A percentile compares a stretch with the other conserved stretches of the same genome.
Evolutionary conservation across 78 protist species (phyloP).

Genomic region (Isochrysis galbana): DNA sequence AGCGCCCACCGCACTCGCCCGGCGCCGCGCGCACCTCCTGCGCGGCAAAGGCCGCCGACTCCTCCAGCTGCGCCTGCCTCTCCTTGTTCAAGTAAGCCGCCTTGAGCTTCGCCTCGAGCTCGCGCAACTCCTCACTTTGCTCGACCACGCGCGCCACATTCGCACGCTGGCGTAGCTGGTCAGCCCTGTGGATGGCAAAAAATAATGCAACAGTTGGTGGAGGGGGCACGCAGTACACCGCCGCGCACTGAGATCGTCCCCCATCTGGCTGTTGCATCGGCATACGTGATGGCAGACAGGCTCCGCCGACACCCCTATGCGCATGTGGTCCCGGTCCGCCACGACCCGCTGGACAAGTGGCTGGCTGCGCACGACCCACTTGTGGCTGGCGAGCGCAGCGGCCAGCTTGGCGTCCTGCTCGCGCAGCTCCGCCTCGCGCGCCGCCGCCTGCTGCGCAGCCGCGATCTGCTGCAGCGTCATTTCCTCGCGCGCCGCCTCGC

Average conservation of each 20-base stretch:
- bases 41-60: not conserved
- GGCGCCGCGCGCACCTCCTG: no score
- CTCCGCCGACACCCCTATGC: no score
- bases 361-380: no score
- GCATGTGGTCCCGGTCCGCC: no score
- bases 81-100: slow-evolving; percentile 51
- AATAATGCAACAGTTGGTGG: no score
- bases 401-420: not conserved
- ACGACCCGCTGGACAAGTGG: no score
- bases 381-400: not conserved
- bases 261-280: no score
- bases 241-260: no score
- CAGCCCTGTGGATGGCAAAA: not conserved
- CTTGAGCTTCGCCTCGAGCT: slow-evolving; percentile 41
- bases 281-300: no score
- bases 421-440: not conserved
- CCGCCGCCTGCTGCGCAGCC: not conserved
- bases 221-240: no score
- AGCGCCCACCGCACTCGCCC: not conserved
- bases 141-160: not conserved
- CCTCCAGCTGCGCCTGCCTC: slow-evolving; percentile 29
- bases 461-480: no score
- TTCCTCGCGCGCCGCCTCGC: no score
- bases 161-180: not conserved
- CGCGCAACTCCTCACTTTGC: slow-evolving; percentile 23